Base-by-base conservation (phyloP, 305 asterid genomes). In the Plantago lanceolata region DNA sequence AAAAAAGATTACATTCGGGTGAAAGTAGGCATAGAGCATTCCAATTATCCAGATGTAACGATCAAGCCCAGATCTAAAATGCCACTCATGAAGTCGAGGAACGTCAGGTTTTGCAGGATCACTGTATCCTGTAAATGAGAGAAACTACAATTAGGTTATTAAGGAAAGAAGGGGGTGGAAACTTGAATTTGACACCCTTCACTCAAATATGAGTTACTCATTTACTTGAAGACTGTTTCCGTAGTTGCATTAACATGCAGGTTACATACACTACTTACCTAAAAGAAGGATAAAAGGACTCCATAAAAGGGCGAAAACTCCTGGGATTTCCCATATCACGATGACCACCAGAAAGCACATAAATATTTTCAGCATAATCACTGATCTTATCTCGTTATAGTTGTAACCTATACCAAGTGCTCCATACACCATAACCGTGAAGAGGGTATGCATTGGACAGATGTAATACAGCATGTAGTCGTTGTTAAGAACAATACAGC, bases 381-480 rank as follows among this genome's bases (percentile, higher is more conserved):
- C 94, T 53, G 95, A 84, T 87, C 70, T 82, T 57, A 74, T 87
- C 81, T 93, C 97, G 44, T 93, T 93, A 72, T 89, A 93, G 57
- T 84, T 79, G 84, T 87, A 75, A 70, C 97, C 97, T 50, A 93
- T 87, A 57, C 97, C 99, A 71, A 93, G 96, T 78, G 96, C 88
- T 40, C 98, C 99, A 62, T 93, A 93, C 63, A 89, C 99, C 98
- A 92, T 93, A 59, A 93, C 78, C 64, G 99, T 93, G 79, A 89
- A 92, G 63, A 92, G 98, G 17, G 98, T 92, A 68, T 92, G 98
- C 98, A 92, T 87, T 15, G 97, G 99, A 76, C 99, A 93, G 78
- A 93, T 93, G 71, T 93, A 93, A 80, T 93, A 93, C 51, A 93
- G 78, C 99, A 85, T 85, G 71, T 89, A 93, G 79, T 89, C 96